Conservation (phyloP, 2,329 filamentous ascomycete genomes). For the Gnomoniopsis smithogilvyi region DNA sequence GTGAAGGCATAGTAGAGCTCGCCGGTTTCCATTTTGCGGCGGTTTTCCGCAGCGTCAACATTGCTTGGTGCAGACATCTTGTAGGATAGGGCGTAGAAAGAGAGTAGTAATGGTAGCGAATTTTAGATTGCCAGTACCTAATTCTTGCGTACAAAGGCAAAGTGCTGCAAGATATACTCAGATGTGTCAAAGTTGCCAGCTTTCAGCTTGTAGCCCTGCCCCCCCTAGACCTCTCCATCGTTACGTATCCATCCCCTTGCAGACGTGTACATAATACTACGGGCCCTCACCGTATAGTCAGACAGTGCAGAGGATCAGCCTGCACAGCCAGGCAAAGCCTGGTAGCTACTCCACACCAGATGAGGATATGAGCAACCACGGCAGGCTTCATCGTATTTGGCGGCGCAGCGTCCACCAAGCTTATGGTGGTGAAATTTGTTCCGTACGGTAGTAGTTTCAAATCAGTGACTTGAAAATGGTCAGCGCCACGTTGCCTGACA, state of each 20-base stretch:
- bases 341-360: background rate
- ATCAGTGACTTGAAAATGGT: too few relatives aligned
- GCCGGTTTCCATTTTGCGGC: slow-evolving; percentile 57
- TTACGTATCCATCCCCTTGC: background rate
- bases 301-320: background rate
- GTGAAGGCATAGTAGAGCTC: slow-evolving; percentile 75
- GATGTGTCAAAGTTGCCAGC: background rate
- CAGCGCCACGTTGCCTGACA: too few relatives aligned
- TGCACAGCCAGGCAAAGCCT: background rate
- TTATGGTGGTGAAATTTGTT: too few relatives aligned
- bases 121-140: background rate
- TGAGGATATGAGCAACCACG: background rate
- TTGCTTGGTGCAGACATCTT: slow-evolving; percentile 11
- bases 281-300: background rate
- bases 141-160: background rate
- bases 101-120: background rate
- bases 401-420: too few relatives aligned
- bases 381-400: background rate
- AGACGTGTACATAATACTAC: background rate
- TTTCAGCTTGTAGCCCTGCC: background rate
- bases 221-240: background rate
- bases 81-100: background rate
- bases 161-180: background rate
- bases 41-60: slow-evolving; percentile 44
- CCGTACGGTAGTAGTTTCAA: too few relatives aligned